Percentiles rank a stretch among this genome's conserved stretches.
Conservation (phyloP, 148 eudicot species). For the Arctostaphylos glauca region DNA sequence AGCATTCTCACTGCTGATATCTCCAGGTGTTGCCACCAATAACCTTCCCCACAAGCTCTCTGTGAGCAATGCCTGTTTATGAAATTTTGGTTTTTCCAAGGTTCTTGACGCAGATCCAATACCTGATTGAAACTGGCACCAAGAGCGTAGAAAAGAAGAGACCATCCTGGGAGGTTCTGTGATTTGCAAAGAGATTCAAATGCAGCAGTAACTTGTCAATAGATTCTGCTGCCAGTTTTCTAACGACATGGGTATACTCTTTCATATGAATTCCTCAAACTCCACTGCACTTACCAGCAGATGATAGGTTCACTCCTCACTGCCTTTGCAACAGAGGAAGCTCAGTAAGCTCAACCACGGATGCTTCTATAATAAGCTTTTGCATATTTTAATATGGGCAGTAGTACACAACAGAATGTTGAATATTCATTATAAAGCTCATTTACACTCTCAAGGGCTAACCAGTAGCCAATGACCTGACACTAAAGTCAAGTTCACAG, state of each 20-base stretch:
- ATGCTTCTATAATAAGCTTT: neutral
- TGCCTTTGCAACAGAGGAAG: neutral
- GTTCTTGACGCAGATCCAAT: neutral
- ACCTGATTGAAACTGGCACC: neutral
- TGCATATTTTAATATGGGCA: neutral
- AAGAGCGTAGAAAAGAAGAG: neutral
- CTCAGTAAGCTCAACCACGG: neutral
- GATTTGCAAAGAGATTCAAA: neutral
- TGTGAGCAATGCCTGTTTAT: neutral
- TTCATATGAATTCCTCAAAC: neutral
- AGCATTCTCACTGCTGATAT: no score
- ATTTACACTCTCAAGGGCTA: neutral
- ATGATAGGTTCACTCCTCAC: neutral
- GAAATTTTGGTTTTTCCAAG: neutral
- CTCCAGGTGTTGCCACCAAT: no score
- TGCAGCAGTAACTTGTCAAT: neutral
- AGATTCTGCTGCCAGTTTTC: neutral
- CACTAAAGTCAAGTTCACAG: neutral
- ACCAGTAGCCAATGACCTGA: neutral
- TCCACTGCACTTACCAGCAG: neutral
- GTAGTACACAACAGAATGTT: neutral
- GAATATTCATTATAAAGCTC: neutral
- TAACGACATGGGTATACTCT: neutral
- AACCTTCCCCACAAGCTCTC: neutral
- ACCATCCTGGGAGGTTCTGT: neutral